Conservation (phyloP, 768 basidiomycete genomes). For the Termitomyces sp. region DNA sequence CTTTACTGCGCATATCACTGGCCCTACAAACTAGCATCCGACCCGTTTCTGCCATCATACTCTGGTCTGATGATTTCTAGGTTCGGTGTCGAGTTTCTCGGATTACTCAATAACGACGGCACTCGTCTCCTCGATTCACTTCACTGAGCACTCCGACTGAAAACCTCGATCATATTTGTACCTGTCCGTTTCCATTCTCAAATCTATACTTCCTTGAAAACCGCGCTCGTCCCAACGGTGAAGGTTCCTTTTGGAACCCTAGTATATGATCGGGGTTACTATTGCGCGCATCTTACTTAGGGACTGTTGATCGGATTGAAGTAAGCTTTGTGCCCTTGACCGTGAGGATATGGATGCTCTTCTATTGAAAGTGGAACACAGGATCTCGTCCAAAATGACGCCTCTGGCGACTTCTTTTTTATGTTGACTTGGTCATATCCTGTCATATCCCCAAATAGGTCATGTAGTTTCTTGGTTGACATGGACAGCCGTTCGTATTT, state of each 20-base stretch:
- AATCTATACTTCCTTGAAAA: not conserved
- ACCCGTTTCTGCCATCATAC: not conserved
- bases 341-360: too few species aligned
- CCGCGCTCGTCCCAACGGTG: not conserved
- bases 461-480: not conserved
- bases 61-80: not conserved
- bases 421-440: not conserved
- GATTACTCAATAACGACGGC: not conserved
- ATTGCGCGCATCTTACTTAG: not conserved
- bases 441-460: not conserved
- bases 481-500: too few species aligned
- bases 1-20: not conserved
- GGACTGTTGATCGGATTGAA: not conserved
- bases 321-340: not conserved
- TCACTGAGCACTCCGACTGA: not conserved
- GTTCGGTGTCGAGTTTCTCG: too few species aligned
- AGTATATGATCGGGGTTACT: not conserved
- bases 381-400: too few species aligned
- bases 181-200: not conserved
- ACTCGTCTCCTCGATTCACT: not conserved
- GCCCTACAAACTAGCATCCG: not conserved
- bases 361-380: too few species aligned
- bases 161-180: too few species aligned
- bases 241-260: not conserved
- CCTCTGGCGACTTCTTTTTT: not conserved